Evolutionary conservation across 1,139 yeast species (phyloP), one percentile per base, ranked within the genome.

Genomic region (Pichia kudriavzevii): DNA sequence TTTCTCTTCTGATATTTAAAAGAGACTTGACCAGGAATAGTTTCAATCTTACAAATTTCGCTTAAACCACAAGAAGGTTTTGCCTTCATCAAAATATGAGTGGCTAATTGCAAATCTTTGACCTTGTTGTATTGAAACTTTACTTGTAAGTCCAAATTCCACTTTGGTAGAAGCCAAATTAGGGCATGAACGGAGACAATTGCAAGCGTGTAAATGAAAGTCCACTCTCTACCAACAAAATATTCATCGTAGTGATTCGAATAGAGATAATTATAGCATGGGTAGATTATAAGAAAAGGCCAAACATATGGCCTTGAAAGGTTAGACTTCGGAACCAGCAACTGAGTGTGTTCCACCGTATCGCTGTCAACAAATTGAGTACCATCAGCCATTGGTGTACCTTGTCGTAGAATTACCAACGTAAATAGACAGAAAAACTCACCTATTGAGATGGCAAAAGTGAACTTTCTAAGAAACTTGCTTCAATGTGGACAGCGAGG

Each of bases 1-100:
- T 95, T 76, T 62, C 97, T 79, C 67, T 91, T 91, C 59, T 91
- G 99, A 63, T 85, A 91, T 42, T 75, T 64, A 60, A 91, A 91
- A 30, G 83, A 79, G 15, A 72, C 62, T 38, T 74, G 79, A 41
- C 75, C 83, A 24, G 69, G 67, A 52, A 69, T 72, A 18, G 57
- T 53, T 46, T 79, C 80, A 45, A 84, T 69, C 34, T 63, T 55
- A 43, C 82, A 80, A 47, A 91, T 82, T 52, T 82, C 94, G 34
- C 94, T 82, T 30, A 83, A 64, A 40, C 98, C 98, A 42, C 76
- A 72, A 57, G 88, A 85, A 35, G 94, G 80, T 19, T 82, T 81
- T 4, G 98, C 95, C 32, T 75, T 71, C 44, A 93, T 69, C 56
- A 81, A 69, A 44, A 91, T 73, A 49, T 79, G 75, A 27, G 78